A percentile compares a stretch with the other conserved stretches of the same genome.
Conservation (phyloP, 441 rosid species). For the Arabidopsis hybrid region DNA sequence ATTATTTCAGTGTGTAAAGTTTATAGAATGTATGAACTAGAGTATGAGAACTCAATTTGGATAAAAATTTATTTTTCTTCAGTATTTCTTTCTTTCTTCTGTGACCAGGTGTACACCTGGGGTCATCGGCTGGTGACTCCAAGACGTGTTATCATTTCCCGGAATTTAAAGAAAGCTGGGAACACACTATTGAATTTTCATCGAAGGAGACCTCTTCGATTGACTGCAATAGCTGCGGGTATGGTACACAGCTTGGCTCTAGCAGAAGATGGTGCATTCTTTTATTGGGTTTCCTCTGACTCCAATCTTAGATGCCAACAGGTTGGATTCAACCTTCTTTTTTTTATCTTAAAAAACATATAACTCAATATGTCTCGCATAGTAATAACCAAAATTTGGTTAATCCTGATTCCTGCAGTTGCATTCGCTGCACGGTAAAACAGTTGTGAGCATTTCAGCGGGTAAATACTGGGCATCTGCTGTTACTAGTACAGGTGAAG, state of each 20-base stretch:
- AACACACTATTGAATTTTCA: constrained; percentile 72
- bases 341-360: constrained; percentile 8
- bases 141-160: constrained; percentile 73
- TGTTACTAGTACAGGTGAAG: constrained; percentile 87
- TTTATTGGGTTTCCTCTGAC: constrained; percentile 94
- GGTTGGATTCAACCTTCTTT: constrained; percentile 53
- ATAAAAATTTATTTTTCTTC: constrained; percentile 30
- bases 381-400: constrained; percentile 19
- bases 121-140: constrained; percentile 99
- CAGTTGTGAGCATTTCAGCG: constrained; percentile 79
- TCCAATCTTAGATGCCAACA: constrained; percentile 91
- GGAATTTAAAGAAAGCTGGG: constrained; percentile 85
- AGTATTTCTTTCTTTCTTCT: constrained; percentile 43
- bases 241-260: constrained; percentile 95
- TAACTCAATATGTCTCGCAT: neutral
- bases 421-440: constrained; percentile 64
- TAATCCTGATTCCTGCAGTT: constrained; percentile 53
- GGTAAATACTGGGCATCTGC: constrained; percentile 95
- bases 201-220: constrained; percentile 72
- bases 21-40: constrained; percentile 5
- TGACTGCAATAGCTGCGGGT: constrained; percentile 90
- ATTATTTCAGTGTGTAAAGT: neutral
- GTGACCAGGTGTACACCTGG: constrained; percentile 88
- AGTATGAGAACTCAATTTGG: constrained; percentile 17
- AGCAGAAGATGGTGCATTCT: constrained; percentile 89